These are phyloP conservation scores for Penicillium sp. DNA, from an alignment of 2,329 filamentous ascomycete species.

Conservation along the genomic window DNA sequence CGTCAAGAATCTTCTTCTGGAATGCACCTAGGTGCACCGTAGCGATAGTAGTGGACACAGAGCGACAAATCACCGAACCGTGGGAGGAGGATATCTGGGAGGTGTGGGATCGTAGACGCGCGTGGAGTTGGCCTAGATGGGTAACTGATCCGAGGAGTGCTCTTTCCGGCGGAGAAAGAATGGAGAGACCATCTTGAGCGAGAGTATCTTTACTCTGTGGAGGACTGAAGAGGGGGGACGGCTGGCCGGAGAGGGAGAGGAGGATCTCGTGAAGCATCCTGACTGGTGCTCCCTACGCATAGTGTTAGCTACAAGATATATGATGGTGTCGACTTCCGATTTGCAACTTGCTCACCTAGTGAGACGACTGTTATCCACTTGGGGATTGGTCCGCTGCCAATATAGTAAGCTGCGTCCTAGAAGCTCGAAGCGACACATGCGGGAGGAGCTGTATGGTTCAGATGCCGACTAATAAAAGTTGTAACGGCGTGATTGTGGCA, in stretches of 20 bases:
- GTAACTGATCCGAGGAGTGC: constrained; percentile 74
- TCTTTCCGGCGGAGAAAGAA: constrained; percentile 71
- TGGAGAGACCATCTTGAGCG: constrained; percentile 47
- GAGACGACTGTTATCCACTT: constrained; percentile 21
- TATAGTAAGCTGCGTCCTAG: constrained; percentile 42
- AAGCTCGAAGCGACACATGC: constrained; percentile 47
- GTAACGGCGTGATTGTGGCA: not conserved
- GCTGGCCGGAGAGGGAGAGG: constrained; percentile 89
- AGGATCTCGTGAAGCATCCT: constrained; percentile 97
- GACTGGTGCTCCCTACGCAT: constrained; percentile 20
- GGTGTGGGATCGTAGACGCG: constrained; percentile 64
- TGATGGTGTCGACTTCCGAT: not conserved
- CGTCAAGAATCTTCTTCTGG: constrained; percentile 75
- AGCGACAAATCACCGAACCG: constrained; percentile 76
- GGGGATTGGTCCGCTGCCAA: constrained; percentile 35
- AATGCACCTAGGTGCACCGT: constrained; percentile 73
- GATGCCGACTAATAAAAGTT: not conserved
- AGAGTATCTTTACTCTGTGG: constrained; percentile 47
- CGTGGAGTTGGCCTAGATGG: constrained; percentile 72
- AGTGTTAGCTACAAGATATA: not conserved
- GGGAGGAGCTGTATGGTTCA: constrained; percentile 12
- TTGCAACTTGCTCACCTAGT: constrained; percentile 22
- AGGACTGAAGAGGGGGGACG: constrained; percentile 73
- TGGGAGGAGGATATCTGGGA: constrained; percentile 65
- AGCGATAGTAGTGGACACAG: constrained; percentile 73